These are phyloP conservation scores for Colletotrichum euphorbiae DNA, from an alignment of 2,329 filamentous ascomycete species.

Conservation along the genomic window DNA sequence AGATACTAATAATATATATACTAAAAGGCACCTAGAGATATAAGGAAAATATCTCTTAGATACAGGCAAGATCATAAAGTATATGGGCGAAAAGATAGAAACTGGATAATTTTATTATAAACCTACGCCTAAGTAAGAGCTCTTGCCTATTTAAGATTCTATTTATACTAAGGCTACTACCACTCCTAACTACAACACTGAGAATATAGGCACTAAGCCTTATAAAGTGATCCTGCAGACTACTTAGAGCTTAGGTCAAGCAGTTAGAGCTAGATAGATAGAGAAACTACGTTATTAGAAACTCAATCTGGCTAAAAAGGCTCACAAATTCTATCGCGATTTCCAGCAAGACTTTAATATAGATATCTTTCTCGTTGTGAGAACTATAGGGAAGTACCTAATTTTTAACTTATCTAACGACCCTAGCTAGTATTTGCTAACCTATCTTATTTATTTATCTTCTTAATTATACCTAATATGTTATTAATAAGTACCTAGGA, in stretches of 20 bases:
- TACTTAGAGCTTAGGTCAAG: neutral
- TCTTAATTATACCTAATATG: neutral
- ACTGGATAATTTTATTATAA: neutral
- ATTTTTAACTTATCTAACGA: conserved; percentile 12
- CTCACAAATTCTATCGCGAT: conserved; percentile 7
- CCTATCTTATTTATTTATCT: conserved; percentile 6
- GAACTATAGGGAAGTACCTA: conserved; percentile 2
- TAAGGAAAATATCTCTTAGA: neutral
- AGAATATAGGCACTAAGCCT: neutral
- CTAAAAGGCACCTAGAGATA: neutral
- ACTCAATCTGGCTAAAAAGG: conserved; percentile 8
- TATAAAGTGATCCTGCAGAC: conserved; percentile 4
- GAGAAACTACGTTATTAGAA: conserved; percentile 1
- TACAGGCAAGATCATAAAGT: neutral
- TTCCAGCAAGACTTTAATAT: conserved; percentile 6
- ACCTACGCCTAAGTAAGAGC: conserved; percentile 3
- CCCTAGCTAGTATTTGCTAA: neutral
- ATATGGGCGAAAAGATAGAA: neutral
- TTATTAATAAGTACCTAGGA: neutral
- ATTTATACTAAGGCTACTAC: neutral
- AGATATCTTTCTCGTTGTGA: conserved; percentile 2
- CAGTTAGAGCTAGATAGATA: neutral
- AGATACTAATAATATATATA: neutral
- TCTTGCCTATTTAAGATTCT: neutral
- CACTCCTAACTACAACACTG: neutral